Conservation (phyloP, 1,284 basidiomycete genomes). For the Cerioporus squamosus region DNA sequence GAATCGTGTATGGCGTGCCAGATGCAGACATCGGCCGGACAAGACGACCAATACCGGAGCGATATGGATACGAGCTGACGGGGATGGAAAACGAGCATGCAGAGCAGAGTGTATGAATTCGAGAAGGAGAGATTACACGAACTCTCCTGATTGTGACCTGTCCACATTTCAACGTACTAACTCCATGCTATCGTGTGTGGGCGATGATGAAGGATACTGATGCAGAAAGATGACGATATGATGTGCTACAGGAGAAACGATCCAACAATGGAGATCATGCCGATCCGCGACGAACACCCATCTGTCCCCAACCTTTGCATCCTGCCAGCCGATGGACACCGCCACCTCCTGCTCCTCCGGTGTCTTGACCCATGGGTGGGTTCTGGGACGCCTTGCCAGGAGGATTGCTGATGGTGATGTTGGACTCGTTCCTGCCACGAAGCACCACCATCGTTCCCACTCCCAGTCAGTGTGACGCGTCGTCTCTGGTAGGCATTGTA, state of each 20-base stretch:
- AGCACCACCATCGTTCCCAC: constrained; percentile 23
- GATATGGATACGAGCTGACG: constrained; percentile 52
- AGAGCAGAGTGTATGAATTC: constrained; percentile 43
- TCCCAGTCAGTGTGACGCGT: constrained; percentile 62
- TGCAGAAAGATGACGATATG: no score
- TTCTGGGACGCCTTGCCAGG: neutral
- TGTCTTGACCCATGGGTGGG: neutral
- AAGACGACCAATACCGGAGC: constrained; percentile 27
- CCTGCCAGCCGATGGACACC: constrained; percentile 43
- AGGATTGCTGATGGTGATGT: neutral
- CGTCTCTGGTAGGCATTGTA: constrained; percentile 39
- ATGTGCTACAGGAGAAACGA: neutral
- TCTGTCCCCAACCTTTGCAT: constrained; percentile 76
- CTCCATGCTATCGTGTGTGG: neutral
- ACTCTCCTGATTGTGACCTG: neutral
- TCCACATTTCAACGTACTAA: neutral
- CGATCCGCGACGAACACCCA: constrained; percentile 62
- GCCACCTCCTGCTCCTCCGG: constrained; percentile 29
- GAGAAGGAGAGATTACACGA: neutral
- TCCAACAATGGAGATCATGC: neutral
- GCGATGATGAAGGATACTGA: no score
- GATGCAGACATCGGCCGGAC: constrained; percentile 13
- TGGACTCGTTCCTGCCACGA: constrained; percentile 14
- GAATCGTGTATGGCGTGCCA: constrained; percentile 9
- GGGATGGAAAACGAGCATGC: constrained; percentile 52